Percentiles rank a stretch among this genome's conserved stretches.
phyloP scores from a whole-genome alignment of 164 flowering plant species.

The Macadamia integrifolia region DNA sequence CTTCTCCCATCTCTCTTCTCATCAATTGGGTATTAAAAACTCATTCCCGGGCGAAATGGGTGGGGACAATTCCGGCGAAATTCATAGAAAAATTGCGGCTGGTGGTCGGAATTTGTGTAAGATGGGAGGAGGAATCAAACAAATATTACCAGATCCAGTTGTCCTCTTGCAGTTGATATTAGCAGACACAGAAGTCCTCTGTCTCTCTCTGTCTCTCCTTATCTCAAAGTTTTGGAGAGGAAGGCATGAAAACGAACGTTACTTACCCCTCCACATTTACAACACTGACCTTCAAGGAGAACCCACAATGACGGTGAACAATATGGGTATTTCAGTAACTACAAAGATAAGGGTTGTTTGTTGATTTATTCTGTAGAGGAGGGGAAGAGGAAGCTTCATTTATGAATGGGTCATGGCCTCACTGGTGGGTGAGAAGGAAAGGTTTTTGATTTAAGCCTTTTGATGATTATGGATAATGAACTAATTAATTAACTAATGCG shows the following conservation, averaged over 20 bases:
- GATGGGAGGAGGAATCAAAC: not conserved
- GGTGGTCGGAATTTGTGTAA: not conserved
- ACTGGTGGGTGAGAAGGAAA: constrained; percentile 9
- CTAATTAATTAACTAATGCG: not conserved
- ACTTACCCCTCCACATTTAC: constrained; percentile 15
- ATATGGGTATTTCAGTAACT: constrained; percentile 1
- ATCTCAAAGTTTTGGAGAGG: constrained; percentile 4
- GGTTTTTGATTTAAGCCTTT: constrained; percentile 1
- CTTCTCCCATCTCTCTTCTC: constrained; percentile 6
- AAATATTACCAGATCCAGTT: not conserved
- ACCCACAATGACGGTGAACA: not conserved
- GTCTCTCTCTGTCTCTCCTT: not conserved
- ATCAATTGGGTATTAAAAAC: not conserved
- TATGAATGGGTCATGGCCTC: not conserved
- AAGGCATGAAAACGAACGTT: constrained; percentile 10
- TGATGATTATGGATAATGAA: constrained; percentile 1
- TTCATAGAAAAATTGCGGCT: not conserved
- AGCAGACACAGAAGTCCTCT: too few relatives aligned
- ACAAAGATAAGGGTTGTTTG: not conserved
- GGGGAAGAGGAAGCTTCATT: not conserved
- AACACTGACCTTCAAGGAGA: constrained; percentile 14
- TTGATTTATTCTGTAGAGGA: not conserved
- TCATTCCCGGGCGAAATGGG: constrained; percentile 1
- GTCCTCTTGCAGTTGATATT: not conserved
- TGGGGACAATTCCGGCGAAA: constrained; percentile 2